phyloP scores from a whole-genome alignment of 2,329 filamentous ascomycete species.

The Colletotrichum endophyticum region DNA sequence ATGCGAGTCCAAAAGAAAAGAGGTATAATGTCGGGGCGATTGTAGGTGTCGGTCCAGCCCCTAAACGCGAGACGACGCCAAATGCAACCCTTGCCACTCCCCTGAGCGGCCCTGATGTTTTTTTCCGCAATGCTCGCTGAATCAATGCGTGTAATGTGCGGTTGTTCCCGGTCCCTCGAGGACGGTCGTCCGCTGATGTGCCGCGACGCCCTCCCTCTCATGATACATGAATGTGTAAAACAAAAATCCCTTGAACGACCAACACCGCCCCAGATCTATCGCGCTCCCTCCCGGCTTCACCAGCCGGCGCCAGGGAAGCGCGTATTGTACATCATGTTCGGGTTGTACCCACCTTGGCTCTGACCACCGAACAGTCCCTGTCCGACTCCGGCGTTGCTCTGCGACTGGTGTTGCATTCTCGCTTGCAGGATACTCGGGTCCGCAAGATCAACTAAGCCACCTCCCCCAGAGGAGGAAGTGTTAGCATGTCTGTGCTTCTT shows the following conservation, averaged over 20 bases:
- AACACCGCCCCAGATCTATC: conserved; percentile 13
- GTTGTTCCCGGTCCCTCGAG: conserved; percentile 13
- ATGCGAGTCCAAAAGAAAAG: conserved; percentile 28
- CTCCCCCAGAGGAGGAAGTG: conserved; percentile 99
- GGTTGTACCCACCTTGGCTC: conserved; percentile 94
- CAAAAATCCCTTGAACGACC: conserved; percentile 14
- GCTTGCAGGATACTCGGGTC: conserved; percentile 99
- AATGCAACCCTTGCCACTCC: conserved; percentile 34
- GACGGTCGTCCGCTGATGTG: conserved; percentile 8
- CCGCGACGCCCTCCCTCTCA: conserved; percentile 18
- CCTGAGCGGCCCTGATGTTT: conserved; percentile 20
- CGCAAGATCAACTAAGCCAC: conserved; percentile 99
- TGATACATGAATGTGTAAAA: conserved; percentile 24
- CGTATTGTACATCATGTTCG: conserved; percentile 78
- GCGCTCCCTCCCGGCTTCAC: conserved; percentile 5
- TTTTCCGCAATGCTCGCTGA: conserved; percentile 49
- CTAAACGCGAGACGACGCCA: conserved; percentile 23
- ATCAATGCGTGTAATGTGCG: conserved; percentile 25
- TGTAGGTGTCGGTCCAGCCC: conserved; percentile 21
- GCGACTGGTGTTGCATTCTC: conserved; percentile 88
- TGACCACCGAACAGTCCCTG: conserved; percentile 90
- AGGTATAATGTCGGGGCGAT: conserved; percentile 25
- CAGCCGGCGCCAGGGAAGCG: conserved; percentile 26
- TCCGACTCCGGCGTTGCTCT: conserved; percentile 82
- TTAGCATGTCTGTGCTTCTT: conserved; percentile 99